Conservation (phyloP, 2,329 filamentous ascomycete species). For the Paraphaeosphaeria sporulosa region DNA sequence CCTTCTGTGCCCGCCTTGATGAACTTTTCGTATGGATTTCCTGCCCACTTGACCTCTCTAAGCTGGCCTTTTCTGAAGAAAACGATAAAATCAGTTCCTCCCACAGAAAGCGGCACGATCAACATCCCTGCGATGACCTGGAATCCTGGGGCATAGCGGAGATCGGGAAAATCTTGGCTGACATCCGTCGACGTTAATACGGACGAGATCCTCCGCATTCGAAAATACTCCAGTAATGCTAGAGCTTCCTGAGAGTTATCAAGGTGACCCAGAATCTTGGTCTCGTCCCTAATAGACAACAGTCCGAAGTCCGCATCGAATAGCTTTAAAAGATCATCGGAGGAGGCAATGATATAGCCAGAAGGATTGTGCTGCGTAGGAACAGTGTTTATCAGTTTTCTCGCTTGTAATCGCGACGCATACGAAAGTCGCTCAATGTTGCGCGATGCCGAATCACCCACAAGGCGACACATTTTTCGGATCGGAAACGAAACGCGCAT, state of each 20-base stretch:
- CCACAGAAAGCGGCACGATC: conserved; percentile 79
- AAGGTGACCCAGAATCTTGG: conserved; percentile 79
- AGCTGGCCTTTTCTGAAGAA: conserved; percentile 84
- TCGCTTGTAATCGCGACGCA: conserved; percentile 80
- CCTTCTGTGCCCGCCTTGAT: conserved; percentile 74
- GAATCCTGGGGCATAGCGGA: conserved; percentile 82
- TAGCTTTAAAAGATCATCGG: conserved; percentile 81
- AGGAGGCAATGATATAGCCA: conserved; percentile 89
- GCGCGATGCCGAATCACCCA: conserved; percentile 84
- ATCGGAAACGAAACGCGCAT: conserved; percentile 95
- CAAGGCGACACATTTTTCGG: conserved; percentile 86
- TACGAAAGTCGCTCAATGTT: conserved; percentile 91
- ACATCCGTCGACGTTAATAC: conserved; percentile 83
- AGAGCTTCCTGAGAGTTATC: conserved; percentile 83
- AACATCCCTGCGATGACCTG: conserved; percentile 78
- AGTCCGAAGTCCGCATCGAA: conserved; percentile 90
- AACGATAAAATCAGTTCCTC: conserved; percentile 84
- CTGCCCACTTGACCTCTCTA: conserved; percentile 84
- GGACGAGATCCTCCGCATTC: conserved; percentile 75
- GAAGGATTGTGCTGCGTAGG: conserved; percentile 83
- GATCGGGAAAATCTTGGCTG: conserved; percentile 77
- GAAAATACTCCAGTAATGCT: conserved; percentile 83
- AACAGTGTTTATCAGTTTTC: conserved; percentile 86
- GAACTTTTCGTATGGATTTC: conserved; percentile 83
- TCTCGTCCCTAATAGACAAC: conserved; percentile 85